A percentile compares a stretch with the other conserved stretches of the same genome.
Conservation (phyloP, 225 moss, liverwort and hornwort genomes). For the Asterella californica region DNA sequence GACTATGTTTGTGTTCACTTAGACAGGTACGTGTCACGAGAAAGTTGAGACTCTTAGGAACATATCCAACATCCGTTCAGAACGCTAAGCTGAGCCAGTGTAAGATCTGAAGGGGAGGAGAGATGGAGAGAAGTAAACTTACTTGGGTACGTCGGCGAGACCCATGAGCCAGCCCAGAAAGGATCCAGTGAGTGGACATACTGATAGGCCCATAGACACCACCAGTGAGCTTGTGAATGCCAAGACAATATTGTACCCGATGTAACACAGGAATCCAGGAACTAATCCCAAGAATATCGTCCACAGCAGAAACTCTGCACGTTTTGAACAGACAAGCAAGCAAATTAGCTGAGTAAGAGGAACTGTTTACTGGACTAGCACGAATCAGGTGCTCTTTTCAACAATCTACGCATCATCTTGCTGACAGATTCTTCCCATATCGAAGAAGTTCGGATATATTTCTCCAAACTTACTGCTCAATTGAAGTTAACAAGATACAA, state of each 20-base stretch:
- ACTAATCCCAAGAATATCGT: constrained; percentile 12
- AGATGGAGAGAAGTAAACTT: neutral
- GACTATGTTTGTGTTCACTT: too few relatives aligned
- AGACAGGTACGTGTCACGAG: neutral
- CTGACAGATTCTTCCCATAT: too few relatives aligned
- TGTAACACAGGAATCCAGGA: constrained; percentile 9
- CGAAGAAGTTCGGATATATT: too few relatives aligned
- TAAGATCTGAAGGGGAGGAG: too few relatives aligned
- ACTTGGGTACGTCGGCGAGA: constrained; percentile 4
- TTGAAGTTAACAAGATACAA: too few relatives aligned
- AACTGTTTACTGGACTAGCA: too few relatives aligned
- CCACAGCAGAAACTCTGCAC: constrained; percentile 10
- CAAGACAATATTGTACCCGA: constrained; percentile 5
- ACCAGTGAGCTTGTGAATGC: constrained; percentile 14
- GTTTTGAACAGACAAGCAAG: neutral
- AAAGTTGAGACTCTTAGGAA: neutral
- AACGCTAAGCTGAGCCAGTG: neutral
- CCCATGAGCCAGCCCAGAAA: constrained; percentile 14
- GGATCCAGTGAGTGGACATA: constrained; percentile 8
- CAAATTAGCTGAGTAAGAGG: too few relatives aligned
- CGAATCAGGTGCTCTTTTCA: too few relatives aligned
- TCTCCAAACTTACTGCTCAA: too few relatives aligned
- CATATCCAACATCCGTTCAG: neutral
- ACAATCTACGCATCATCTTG: too few relatives aligned
- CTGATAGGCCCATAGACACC: constrained; percentile 6